Conservation (phyloP, 2,329 filamentous ascomycete species). For the Trichoderma atrobrunneum region DNA sequence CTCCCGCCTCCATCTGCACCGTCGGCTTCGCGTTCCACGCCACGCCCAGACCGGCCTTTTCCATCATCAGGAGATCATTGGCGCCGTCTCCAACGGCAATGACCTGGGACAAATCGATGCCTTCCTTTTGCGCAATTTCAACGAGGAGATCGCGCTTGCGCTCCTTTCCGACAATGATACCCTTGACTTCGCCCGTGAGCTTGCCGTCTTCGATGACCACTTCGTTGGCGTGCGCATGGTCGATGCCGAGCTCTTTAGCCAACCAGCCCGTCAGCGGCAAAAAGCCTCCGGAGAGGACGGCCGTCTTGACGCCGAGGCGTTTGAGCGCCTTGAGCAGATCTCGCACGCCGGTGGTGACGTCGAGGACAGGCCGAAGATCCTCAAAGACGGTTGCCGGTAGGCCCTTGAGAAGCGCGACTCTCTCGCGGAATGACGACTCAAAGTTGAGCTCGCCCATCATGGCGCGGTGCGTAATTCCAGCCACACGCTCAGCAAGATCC, state of each 20-base stretch:
- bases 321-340: conserved; percentile 73
- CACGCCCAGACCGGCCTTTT: conserved; percentile 69
- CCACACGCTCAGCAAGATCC: conserved; percentile 77
- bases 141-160: conserved; percentile 69
- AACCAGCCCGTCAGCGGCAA: conserved; percentile 86
- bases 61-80: conserved; percentile 80
- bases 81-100: conserved; percentile 79
- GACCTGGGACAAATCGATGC: conserved; percentile 62
- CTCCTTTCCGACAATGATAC: conserved; percentile 72
- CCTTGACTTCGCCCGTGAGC: conserved; percentile 70
- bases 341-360: conserved; percentile 76
- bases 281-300: conserved; percentile 90
- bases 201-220: conserved; percentile 58
- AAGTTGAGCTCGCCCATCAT: conserved; percentile 98
- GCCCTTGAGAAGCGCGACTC: conserved; percentile 77
- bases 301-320: conserved; percentile 77
- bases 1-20: conserved; percentile 74
- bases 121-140: conserved; percentile 67
- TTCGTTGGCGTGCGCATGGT: conserved; percentile 87
- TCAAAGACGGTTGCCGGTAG: conserved; percentile 77
- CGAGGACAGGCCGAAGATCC: conserved; percentile 69
- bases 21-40: conserved; percentile 83
- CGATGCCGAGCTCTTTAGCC: conserved; percentile 73
- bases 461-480: conserved; percentile 84
- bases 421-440: conserved; percentile 73